Evolutionary conservation across 306 rosid species (phyloP).

Genomic region (Quillaja saponaria): DNA sequence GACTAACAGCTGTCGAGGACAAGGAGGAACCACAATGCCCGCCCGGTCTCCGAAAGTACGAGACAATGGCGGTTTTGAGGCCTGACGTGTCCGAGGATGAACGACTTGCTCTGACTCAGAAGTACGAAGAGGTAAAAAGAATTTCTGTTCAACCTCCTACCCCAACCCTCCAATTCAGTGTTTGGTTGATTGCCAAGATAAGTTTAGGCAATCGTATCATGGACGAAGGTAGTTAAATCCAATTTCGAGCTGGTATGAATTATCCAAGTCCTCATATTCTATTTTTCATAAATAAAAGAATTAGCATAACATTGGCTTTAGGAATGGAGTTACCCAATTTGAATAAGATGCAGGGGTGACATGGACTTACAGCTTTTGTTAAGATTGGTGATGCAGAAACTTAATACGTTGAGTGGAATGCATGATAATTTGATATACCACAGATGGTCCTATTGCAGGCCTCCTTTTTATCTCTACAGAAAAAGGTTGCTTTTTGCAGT

Average conservation of each 20-base stretch:
- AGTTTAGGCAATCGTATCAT: neutral
- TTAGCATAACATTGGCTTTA: too few species aligned
- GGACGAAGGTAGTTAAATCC: neutral
- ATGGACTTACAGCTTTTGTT: too few species aligned
- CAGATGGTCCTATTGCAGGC: slow-evolving; percentile 85
- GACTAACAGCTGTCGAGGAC: slow-evolving; percentile 57
- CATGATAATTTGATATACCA: too few species aligned
- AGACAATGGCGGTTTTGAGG: slow-evolving; percentile 68
- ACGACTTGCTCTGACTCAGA: slow-evolving; percentile 68
- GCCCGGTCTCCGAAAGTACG: slow-evolving; percentile 72
- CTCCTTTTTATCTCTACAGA: slow-evolving; percentile 66
- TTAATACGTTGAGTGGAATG: too few species aligned
- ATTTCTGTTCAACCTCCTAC: neutral
- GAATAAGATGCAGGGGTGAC: too few species aligned
- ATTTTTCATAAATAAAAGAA: too few species aligned
- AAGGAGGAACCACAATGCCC: slow-evolving; percentile 88
- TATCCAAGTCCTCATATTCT: neutral
- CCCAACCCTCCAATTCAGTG: neutral
- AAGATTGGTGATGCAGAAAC: too few species aligned
- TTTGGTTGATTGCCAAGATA: slow-evolving; percentile 12
- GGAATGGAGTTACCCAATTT: too few species aligned
- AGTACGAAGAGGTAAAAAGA: slow-evolving; percentile 69
- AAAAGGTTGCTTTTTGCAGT: slow-evolving; percentile 73
- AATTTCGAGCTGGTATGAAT: neutral
- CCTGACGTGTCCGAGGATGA: slow-evolving; percentile 84